Percentiles rank a stretch among this genome's conserved stretches.
phyloP scores from a whole-genome alignment of 139 green algal species.

The Limnomonas spitsbergensis region DNA sequence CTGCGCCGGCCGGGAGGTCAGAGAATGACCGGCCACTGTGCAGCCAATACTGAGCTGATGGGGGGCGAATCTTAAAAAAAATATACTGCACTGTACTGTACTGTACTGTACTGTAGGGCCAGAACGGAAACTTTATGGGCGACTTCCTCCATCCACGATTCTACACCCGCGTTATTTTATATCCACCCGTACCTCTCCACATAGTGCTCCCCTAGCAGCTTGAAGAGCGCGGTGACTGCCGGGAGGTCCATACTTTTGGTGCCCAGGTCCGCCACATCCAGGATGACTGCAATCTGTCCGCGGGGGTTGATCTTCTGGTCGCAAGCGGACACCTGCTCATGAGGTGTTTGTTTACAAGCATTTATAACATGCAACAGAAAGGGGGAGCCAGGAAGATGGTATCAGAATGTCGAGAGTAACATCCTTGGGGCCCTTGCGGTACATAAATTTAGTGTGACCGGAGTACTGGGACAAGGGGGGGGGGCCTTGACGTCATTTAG shows the following conservation, averaged over 20 bases:
- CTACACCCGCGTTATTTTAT: neutral
- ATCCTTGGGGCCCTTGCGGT: too few relatives aligned
- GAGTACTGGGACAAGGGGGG: too few relatives aligned
- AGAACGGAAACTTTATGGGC: too few relatives aligned
- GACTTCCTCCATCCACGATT: too few relatives aligned
- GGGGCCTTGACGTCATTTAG: neutral
- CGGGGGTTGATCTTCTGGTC: conserved; percentile 27
- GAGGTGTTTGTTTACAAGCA: too few relatives aligned
- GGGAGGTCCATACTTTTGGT: conserved; percentile 36
- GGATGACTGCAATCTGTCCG: conserved; percentile 26
- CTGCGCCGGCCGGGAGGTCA: too few relatives aligned
- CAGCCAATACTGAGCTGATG: neutral
- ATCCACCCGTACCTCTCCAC: conserved; percentile 23
- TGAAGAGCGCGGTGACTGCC: conserved; percentile 34
- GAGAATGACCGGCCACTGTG: too few relatives aligned
- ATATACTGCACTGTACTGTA: neutral
- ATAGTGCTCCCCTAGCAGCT: conserved; percentile 37
- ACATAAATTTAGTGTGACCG: too few relatives aligned
- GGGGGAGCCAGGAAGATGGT: too few relatives aligned
- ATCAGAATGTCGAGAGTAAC: too few relatives aligned
- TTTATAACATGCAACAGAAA: too few relatives aligned
- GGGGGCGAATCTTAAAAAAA: neutral
- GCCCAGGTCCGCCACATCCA: conserved; percentile 40
- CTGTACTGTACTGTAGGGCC: neutral
- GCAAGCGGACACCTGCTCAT: conserved; percentile 3